Base-by-base conservation (phyloP, 768 basidiomycete species). In the Agaricus subrufescens region DNA sequence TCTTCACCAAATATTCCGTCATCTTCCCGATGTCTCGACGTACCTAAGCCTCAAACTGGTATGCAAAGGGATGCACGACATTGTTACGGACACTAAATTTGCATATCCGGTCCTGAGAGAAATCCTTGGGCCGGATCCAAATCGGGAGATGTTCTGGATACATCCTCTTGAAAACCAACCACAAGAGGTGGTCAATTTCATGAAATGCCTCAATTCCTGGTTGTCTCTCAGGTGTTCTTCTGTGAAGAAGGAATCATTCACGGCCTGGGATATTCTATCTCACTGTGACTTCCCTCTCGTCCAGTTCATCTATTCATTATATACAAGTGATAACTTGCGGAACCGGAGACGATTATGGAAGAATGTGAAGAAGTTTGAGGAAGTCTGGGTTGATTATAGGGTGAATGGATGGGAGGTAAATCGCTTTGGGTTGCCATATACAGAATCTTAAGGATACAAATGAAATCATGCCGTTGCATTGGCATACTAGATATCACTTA, bases 261-360 rank as follows among this genome's bases (percentile, higher is more conserved):
- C 15, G 39, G 8, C 49, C 3, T 31, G 42, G 26, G 15, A 39
- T 15, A 15, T 51, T 6, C 5, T 51, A 11, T 43, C 29, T 14
- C 15, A 23, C 27, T 26, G n/a, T 29, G 26, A 27, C 1, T 51
- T 51, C 11, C 50, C 54, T 9, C 7, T 49, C 39, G 23, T 49
- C 26, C 47, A 49, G 8, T 56, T 56, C 23, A n/a, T 50, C 7
- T 7, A 56, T 30, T 27, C 54, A 2, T 19, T 44, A 29, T 42
- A 25, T 34, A 25, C 29, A 9, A 25, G 47, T 10, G 29, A 31
- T 34, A 42, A 26, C 5, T 15, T 40, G 8, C 47, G 54, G 1
- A 56, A 56, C 44, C 46, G 46, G 3, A 39, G 29, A 14, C n/a
- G 54, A 15, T 34, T 48, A 4, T 56, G 54, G 54, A 56, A 48